Percentiles rank a stretch among this genome's conserved stretches.
Conservation (phyloP, 2,329 filamentous ascomycete genomes). For the Rhexocercosporidium sp. region DNA sequence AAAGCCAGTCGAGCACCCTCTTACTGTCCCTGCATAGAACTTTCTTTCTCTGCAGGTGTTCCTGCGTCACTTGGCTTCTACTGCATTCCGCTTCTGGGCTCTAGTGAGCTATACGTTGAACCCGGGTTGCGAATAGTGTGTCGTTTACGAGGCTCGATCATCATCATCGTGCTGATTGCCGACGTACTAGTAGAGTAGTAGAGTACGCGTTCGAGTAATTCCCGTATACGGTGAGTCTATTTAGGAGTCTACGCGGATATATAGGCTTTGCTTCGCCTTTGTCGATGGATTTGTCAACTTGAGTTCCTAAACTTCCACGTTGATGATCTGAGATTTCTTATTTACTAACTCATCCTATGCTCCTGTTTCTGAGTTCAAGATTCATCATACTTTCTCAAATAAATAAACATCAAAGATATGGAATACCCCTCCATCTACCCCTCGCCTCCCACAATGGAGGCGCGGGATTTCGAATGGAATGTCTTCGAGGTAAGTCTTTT, state of each 20-base stretch:
- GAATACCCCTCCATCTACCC: background rate
- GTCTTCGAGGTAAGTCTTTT: conserved; percentile 10
- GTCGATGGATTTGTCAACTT: background rate
- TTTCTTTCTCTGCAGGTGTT: background rate
- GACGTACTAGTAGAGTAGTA: background rate
- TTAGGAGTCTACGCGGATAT: too few species aligned
- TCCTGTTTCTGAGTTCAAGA: background rate
- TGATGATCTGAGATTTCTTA: background rate
- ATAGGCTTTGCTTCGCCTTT: too few species aligned
- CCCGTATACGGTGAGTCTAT: too few species aligned
- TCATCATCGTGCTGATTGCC: background rate
- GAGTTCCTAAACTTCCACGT: too few species aligned
- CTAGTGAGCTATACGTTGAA: background rate
- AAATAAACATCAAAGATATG: background rate
- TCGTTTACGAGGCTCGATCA: background rate
- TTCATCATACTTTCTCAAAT: too few species aligned
- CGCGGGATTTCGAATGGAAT: conserved; percentile 6
- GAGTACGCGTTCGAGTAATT: background rate
- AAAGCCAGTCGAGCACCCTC: background rate
- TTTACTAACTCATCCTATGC: background rate
- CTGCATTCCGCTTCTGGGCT: background rate
- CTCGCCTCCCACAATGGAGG: background rate
- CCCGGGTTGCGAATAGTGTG: background rate
- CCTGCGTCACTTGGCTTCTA: background rate
- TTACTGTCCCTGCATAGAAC: background rate